Evolutionary conservation across 148 eudicot species (phyloP), one percentile per base, ranked within the genome.

Genomic region (Heliamphora exappendiculata): DNA sequence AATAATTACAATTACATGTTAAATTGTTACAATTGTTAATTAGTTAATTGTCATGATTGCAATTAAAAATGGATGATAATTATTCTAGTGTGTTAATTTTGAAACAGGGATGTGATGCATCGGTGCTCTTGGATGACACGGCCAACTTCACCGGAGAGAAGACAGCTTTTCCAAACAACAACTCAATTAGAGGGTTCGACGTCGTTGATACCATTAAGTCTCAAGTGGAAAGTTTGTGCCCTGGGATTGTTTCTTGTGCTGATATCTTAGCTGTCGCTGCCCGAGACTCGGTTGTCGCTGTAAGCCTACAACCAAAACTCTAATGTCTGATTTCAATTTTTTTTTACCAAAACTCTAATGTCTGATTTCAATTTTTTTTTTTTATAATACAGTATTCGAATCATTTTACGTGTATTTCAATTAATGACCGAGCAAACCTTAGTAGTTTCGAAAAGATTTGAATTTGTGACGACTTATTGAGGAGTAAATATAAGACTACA

Each of bases 41-140:
- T 22, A n/a, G 60, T n/a, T 55, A 22, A 12, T 55, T 58, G 54
- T 24, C 3, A 57, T 28, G 67, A 31, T 14, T 34, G 22, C 41
- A 5, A 34, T 16, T 20, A 39, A 37, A 7, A 2, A 73, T 39
- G 13, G 39, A 74, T 22, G 57, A 7, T 75, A 31, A 42, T 2
- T n/a, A 7, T 31, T 55, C 7, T 45, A 10, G 1, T 1, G n/a
- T 22, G 19, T 26, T 13, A 9, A 29, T 42, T 29, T 16, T 45
- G 19, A 59, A 76, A 68, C 65, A 89, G 93, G 91, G 93, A 10
- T 89, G 93, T 73, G 93, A 89, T 81, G 93, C 79, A 29, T 89
- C 93, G 7, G 73, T 82, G 7, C 82, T 89, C 73, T 81, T 89
- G n/a, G 93, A 84, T 20, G 93, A 87, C 73, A 87, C 91, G 4